Base-by-base conservation (phyloP, 1,284 basidiomycete genomes). In the Puccinia horiana region DNA sequence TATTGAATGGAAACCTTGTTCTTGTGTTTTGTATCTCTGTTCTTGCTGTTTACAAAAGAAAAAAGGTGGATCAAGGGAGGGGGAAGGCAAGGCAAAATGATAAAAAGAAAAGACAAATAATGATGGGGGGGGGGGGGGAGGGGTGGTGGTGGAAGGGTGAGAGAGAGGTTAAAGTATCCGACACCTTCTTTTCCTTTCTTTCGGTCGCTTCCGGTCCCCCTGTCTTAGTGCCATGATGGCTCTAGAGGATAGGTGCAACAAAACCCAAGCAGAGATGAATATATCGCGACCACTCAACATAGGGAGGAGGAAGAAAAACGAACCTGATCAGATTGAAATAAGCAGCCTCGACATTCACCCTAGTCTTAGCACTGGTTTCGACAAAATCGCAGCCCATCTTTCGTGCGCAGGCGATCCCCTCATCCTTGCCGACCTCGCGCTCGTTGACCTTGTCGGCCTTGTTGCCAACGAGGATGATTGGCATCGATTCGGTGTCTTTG, bases 381-480 rank as follows among this genome's bases (percentile, higher is more conserved):
- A 86, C 84, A 76, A 86, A 86, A 72, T 85, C 84, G 85, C 85
- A 86, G 16, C 86, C 86, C 12, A 86, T 82, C 37, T 85, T 83
- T 58, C 85, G 84, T 52, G 86, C 86, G 6, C 86, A 83, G 16
- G 85, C 85, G 35, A 85, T 84, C 3, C 86, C 86, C 76, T 86
- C 86, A 20, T 86, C 85, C 56, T 83, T 83, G 9, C 83, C 84
- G 11, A 86, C 86, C 69, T 86, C 86, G 6, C 86, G 56, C 77
- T 86, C 85, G 67, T 85, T 85, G 61, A 85, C 84, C 84, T 85
- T 86, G 83, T 86, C 86, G 72, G 85, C 85, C 80, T 86, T 86
- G 84, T 86, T 86, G 61, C 86, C 86, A 4, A 86, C 86, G 16
- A 86, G 83, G 85, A 86, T 86, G 84, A 86, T 86, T 26, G 86